Evolutionary conservation across 2,329 filamentous ascomycete species (phyloP).

Genomic region (Hysterium pulicare): DNA sequence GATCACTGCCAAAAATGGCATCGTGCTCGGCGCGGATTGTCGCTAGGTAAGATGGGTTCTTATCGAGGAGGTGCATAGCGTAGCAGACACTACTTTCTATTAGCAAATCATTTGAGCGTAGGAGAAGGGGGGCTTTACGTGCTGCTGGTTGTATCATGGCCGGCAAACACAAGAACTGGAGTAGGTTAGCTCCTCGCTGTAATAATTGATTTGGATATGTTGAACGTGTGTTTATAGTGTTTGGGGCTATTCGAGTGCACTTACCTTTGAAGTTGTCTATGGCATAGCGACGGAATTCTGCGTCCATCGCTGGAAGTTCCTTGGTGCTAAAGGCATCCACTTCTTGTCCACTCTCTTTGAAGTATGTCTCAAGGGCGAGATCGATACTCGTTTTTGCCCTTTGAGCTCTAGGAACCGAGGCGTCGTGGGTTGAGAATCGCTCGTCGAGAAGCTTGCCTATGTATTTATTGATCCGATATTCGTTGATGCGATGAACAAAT

Average conservation of each 20-base stretch:
- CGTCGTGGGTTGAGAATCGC: conserved; percentile 31
- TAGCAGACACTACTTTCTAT: too few species aligned
- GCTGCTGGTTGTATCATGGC: conserved; percentile 27
- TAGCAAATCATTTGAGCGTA: too few species aligned
- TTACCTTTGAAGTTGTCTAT: conserved; percentile 20
- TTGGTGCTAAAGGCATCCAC: conserved; percentile 11
- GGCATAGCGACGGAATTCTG: conserved; percentile 19
- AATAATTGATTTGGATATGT: too few species aligned
- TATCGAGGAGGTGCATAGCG: conserved; percentile 19
- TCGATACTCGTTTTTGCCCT: conserved; percentile 37
- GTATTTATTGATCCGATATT: conserved; percentile 36
- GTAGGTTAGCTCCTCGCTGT: background rate
- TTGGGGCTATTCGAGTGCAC: too few species aligned
- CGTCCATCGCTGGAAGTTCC: conserved; percentile 14
- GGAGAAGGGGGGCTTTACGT: too few species aligned
- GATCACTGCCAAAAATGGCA: conserved; percentile 21
- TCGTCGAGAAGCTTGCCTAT: conserved; percentile 35
- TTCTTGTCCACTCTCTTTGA: conserved; percentile 29
- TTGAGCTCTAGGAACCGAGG: conserved; percentile 18
- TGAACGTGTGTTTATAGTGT: too few species aligned
- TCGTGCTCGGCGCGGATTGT: conserved; percentile 27
- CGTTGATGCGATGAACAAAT: conserved; percentile 33
- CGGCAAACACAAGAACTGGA: conserved; percentile 1
- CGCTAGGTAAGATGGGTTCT: conserved; percentile 16
- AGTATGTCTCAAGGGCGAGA: conserved; percentile 38